Conservation (phyloP, 176 grass and related monocot species). For the Bolboschoenus planiculmis region DNA sequence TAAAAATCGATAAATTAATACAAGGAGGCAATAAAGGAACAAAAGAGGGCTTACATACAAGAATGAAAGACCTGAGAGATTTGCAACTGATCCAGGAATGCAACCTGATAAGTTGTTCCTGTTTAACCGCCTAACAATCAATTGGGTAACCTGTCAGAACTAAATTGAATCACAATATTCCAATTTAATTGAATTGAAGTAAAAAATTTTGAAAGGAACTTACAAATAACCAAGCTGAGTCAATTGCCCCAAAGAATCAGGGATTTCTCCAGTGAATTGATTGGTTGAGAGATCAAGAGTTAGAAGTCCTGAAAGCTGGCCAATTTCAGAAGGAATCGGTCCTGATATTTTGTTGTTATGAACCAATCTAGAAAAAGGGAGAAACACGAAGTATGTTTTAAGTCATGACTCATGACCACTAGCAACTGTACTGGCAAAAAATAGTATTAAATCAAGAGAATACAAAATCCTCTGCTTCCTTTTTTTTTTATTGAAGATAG, state of each 20-base stretch:
- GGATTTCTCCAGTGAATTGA: constrained; percentile 75
- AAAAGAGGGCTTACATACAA: constrained; percentile 52
- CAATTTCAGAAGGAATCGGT: constrained; percentile 68
- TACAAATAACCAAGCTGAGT: constrained; percentile 82
- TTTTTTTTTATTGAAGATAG: neutral
- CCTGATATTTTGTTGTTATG: constrained; percentile 95
- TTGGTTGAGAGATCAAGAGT: constrained; percentile 92
- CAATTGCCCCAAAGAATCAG: constrained; percentile 65
- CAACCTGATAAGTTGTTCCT: constrained; percentile 77
- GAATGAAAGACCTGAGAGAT: constrained; percentile 86
- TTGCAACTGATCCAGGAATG: constrained; percentile 74
- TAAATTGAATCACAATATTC: constrained; percentile 17
- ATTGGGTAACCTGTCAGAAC: constrained; percentile 29
- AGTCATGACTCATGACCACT: neutral
- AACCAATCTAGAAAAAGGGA: constrained; percentile 51
- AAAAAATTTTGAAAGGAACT: constrained; percentile 27
- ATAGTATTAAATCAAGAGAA: constrained; percentile 9
- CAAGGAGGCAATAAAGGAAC: neutral
- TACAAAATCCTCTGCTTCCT: neutral
- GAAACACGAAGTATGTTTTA: constrained; percentile 5
- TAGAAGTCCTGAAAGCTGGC: constrained; percentile 64
- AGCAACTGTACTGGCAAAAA: neutral
- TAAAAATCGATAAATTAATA: constrained; percentile 13
- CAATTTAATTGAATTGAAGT: neutral
- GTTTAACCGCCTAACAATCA: constrained; percentile 59